Base-by-base conservation (phyloP, 1,284 basidiomycete genomes). In the Naganishia sp. region DNA sequence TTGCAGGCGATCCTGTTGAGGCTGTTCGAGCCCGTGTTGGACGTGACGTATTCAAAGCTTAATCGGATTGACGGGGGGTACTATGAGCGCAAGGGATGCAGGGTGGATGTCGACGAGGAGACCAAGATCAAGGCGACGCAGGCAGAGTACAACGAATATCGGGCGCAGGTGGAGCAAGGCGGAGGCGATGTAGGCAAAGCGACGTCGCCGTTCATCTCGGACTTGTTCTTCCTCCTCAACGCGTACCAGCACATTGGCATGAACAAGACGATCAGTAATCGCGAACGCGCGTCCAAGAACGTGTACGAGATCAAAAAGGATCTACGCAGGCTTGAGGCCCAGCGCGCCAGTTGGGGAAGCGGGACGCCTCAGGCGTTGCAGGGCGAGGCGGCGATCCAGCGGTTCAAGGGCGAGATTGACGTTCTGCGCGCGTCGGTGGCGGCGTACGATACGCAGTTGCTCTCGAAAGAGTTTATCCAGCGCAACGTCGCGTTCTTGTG, bases 21-120 rank as follows among this genome's bases (percentile, higher is more conserved):
- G 23, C 91, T 99, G 72, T 90, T 93, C n/a, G 92, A 94, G 71
- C 96, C 96, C 0, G 97, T 99, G 76, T 93, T 98, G 85, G 95
- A 99, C 77, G 87, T 90, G 0, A 86, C 85, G 64, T 95, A 89
- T 73, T 87, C 88, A 60, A 99, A 98, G 85, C 58, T 96, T 72
- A 91, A 98, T 76, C 89, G 91, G 63, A 91, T 99, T 64, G 94
- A 99, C 74, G 82, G 87, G 4, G 81, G 88, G 23, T 99, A 90
- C 78, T 93, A 88, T 72, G 86, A 86, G 17, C 35, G 35, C 35
- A 84, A 84, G 67, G 88, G 88, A 3, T 78, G 82, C 18, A 84
- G 92, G 10, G 84, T 97, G 46, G 84, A 90, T 70, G 80, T 94
- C 7, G 84, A 81, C 28, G 93, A 97, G 4, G 92, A 95, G 76